Evolutionary conservation across 1,284 basidiomycete species (phyloP), one percentile per base, ranked within the genome.

Genomic region (Rhodotorula sp.): DNA sequence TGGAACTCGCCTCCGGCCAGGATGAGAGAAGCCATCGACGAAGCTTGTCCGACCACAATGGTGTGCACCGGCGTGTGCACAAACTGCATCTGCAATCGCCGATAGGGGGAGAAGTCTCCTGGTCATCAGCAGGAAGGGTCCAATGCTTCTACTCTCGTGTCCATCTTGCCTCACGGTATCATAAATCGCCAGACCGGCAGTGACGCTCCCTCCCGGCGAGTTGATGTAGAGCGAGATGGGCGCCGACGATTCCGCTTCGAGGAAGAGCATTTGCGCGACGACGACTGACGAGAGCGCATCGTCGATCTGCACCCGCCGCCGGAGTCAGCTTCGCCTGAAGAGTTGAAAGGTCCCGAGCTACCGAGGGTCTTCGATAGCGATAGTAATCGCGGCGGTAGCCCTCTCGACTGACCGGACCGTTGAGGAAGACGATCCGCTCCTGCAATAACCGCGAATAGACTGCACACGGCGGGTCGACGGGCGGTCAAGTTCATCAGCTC

Each of bases 181-280:
- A 83, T 96, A 96, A 69, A 96, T 95, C 8, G 93, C 93, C 63
- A 96, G 83, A 24, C 93, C 94, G 53, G 93, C 91, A 0, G 93
- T 95, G 54, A 96, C 93, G 77, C 90, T 91, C 48, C 94, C 94
- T 6, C 93, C 93, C 0, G 94, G 93, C 10, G 91, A 93, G 82
- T 95, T 96, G 78, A 95, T 94, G 82, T 95, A 95, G 29, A 96
- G 82, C 78, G 94, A 91, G 68, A 96, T 95, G 4, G 93, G 94
- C 78, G 92, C 91, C 0, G 91, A 87, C 75, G 95, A 91, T 81
- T 95, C 93, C 1, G 94, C 93, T 83, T 96, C 94, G 63, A 96
- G 85, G 80, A 95, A 96, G 53, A 96, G 87, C 4, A 96, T 83
- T 79, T 95, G 93, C 0, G 93, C 91, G 10, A 95, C 92, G 49